Evolutionary conservation across 2,329 filamentous ascomycete genomes (phyloP), one percentile per base, ranked within the genome.

Genomic region (Aureobasidium sp.): DNA sequence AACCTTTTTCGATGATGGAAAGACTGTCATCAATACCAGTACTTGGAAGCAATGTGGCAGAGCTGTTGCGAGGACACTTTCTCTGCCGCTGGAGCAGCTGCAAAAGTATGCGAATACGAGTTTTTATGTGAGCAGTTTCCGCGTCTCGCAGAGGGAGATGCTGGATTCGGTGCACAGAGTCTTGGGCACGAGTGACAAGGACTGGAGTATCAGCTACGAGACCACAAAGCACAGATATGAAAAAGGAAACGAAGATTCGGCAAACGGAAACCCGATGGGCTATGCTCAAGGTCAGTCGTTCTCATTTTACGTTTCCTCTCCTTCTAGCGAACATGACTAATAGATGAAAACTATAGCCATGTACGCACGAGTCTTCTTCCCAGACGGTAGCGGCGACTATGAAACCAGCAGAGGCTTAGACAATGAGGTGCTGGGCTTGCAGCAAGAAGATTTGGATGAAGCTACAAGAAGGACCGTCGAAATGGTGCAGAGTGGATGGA

Each of bases 341-440:
- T 15, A n/a, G 22, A 7, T 12, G 3, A 2, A 48, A 44, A 41
- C 6, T 11, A 29, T 9, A 68, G 53, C 79, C 61, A 75, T 89
- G 67, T 88, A 87, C 67, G 70, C 81, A 0, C 72, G 82, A 5
- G 72, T 75, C 0, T 88, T 88, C 65, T 73, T 65, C 36, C 65
- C 65, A 15, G 68, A 69, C 52, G 70, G 71, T 2, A 65, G 67
- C n/a, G 63, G 61, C 45, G 62, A 68, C 22, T 62, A 78, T 63
- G 77, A 78, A 57, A 72, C 71, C 2, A 64, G 52, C 2, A 63
- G 63, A 41, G 70, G 68, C 1, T 64, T 65, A 3, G 61, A 63
- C 25, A 68, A 70, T 56, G 63, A 66, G 45, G 44, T 56, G 34
- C 42, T 70, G 20, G 64, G 64, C 1, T 51, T 70, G 60, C 65